Conservation (phyloP, 331 rosid species). For the Prunus yedoensis region DNA sequence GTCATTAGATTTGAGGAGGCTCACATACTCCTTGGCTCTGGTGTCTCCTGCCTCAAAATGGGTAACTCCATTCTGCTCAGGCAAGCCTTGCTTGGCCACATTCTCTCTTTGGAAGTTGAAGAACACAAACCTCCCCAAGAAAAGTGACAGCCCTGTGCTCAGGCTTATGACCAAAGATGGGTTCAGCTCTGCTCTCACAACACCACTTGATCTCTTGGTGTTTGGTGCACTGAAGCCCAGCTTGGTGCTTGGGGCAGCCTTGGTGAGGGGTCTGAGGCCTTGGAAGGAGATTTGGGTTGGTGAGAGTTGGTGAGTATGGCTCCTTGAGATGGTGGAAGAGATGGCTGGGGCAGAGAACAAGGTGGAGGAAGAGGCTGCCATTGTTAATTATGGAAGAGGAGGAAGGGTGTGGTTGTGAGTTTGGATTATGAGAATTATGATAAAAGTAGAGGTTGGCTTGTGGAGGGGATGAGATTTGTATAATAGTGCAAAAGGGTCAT, state of each 20-base stretch:
- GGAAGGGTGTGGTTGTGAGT: neutral
- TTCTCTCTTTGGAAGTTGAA: constrained; percentile 99
- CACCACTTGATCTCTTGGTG: constrained; percentile 2
- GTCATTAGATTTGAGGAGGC: constrained; percentile 88
- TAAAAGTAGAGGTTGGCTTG: constrained; percentile 9
- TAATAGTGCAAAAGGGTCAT: constrained; percentile 11
- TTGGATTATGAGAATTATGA: neutral
- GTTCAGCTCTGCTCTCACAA: constrained; percentile 69
- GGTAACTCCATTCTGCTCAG: constrained; percentile 85
- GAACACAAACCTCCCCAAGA: constrained; percentile 93
- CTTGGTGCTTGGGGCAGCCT: constrained; percentile 20
- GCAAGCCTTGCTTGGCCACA: constrained; percentile 85
- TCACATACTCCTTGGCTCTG: constrained; percentile 90
- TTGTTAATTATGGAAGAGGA: constrained; percentile 12
- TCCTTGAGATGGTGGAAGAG: constrained; percentile 37
- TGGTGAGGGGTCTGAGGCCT: constrained; percentile 66
- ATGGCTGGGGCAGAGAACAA: constrained; percentile 44
- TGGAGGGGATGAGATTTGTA: constrained; percentile 6
- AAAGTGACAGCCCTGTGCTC: constrained; percentile 90
- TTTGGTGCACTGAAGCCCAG: constrained; percentile 13
- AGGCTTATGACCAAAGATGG: constrained; percentile 81
- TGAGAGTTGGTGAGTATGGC: constrained; percentile 15
- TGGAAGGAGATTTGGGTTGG: constrained; percentile 64
- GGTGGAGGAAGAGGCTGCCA: constrained; percentile 57
- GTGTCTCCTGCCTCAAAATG: constrained; percentile 93